Base-by-base conservation (phyloP, 2,329 filamentous ascomycete genomes). In the Dactylellina leptospora region DNA sequence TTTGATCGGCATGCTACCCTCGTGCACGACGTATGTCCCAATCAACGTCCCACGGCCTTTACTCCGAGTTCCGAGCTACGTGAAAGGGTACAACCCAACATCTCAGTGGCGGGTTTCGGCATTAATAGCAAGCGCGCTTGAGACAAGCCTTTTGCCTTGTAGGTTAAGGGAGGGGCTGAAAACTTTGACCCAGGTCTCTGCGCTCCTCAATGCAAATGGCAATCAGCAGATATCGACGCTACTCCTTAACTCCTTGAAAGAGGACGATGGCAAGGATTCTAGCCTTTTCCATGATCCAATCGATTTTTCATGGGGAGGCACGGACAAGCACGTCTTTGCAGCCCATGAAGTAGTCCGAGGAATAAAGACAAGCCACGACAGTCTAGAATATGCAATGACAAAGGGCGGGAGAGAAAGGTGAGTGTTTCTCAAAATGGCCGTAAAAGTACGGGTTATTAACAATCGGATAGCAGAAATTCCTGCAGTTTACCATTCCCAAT, bases 401-500 rank as follows among this genome's bases (percentile, higher is more conserved):
- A 71, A 63, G 20, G 51, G 47, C 18, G 27, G 58, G 58, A 63
- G 66, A 44, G 50, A 71, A 63, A 71, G 66, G 66, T 72, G 61
- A 51, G 36, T 51, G 22, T 56, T 54, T 16, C 25, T 30, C 36
- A 23, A 50, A 73, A 22, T 51, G 51, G 23, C 50, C 40, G 13
- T 36, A 56, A 28, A 63, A 48, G 27, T 51, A 50, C 23, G 18
- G 25, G 47, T 23, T 13, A 55, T 28, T 48, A 59, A 68, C 58
- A 60, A 47, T 66, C 25, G 45, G 20, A 44, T 16, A 59, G 56
- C 23, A 74, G 68, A 55, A 75, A 58, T 38, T 63, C 68, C 60
- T 80, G 80, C 42, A 73, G 80, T 1, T 82, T 93, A 5, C 81
- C 85, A 0, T 95, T 92, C 77, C 92, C 93, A 0, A 78, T 93